A percentile compares a stretch with the other conserved stretches of the same genome.
Evolutionary conservation across 179 eudicot genomes (phyloP).

Genomic region (Sideroxylon spinosum): DNA sequence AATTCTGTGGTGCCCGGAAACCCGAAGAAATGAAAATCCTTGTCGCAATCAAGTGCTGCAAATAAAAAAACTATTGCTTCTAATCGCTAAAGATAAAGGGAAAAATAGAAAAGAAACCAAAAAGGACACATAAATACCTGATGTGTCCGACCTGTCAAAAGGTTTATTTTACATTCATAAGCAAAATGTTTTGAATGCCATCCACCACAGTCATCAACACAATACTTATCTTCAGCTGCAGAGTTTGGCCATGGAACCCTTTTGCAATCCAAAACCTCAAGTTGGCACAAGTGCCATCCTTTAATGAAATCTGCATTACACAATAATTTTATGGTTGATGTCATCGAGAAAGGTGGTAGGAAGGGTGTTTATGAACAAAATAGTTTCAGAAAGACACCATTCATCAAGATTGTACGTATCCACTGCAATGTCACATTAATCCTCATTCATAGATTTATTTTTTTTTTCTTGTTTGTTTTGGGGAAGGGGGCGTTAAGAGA

Average conservation of each 20-base stretch:
- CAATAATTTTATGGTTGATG: background rate
- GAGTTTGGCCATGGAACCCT: constrained; percentile 78
- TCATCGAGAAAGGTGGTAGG: constrained; percentile 4
- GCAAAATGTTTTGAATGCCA: constrained; percentile 76
- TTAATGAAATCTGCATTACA: constrained; percentile 47
- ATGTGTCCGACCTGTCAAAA: constrained; percentile 93
- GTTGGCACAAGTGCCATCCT: constrained; percentile 77
- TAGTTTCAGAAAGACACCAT: background rate
- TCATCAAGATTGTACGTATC: background rate
- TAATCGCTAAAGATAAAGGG: background rate
- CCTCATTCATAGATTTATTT: background rate
- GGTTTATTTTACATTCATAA: constrained; percentile 81
- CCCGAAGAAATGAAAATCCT: background rate
- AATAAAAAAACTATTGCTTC: background rate
- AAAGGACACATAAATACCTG: constrained; percentile 49
- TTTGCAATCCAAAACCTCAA: constrained; percentile 89
- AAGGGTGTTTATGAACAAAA: background rate
- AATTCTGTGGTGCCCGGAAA: background rate
- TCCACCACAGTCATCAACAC: constrained; percentile 60
- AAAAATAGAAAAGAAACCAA: constrained; percentile 13
- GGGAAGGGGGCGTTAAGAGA: background rate
- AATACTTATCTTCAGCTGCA: constrained; percentile 37
- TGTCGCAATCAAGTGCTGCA: background rate
- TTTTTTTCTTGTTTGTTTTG: too few species aligned
- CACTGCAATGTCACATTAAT: background rate